A percentile compares a stretch with the other conserved stretches of the same genome.
These are phyloP conservation scores for Lantana camara DNA, from an alignment of 257 asterid genomes.

Conservation along the genomic window DNA sequence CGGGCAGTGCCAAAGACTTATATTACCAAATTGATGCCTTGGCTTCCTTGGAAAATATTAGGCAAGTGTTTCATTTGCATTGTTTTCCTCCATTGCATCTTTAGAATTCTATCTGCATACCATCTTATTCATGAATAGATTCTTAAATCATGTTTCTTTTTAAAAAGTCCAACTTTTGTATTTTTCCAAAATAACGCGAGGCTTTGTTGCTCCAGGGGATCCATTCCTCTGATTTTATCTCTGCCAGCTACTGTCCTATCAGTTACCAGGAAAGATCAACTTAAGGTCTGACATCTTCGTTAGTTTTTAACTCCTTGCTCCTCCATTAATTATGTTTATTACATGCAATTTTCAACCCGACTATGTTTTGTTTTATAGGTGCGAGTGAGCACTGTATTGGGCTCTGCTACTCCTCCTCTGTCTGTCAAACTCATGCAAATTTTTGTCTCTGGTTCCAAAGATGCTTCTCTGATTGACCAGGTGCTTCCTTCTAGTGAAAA, in stretches of 20 bases:
- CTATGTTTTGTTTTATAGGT: constrained; percentile 41
- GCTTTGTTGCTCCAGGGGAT: constrained; percentile 43
- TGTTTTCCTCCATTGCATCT: background rate
- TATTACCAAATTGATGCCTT: constrained; percentile 64
- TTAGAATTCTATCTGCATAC: background rate
- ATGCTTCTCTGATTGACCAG: constrained; percentile 60
- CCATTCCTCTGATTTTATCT: constrained; percentile 63
- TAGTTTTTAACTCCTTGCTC: constrained; percentile 1
- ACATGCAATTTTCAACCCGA: background rate
- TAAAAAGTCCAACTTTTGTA: background rate
- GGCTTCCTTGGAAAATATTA: constrained; percentile 54
- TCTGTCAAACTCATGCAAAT: constrained; percentile 68
- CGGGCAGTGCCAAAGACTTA: constrained; percentile 63
- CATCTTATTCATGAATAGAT: background rate
- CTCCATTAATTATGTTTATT: background rate
- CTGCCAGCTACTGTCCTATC: constrained; percentile 65
- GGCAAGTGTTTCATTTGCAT: constrained; percentile 34
- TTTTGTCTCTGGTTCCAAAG: constrained; percentile 60
- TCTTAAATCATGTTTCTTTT: background rate
- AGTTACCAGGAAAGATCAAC: constrained; percentile 52
- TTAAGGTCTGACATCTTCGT: constrained; percentile 47
- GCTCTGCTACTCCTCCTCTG: constrained; percentile 57
- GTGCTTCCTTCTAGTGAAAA: constrained; percentile 33
- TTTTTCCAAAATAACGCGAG: constrained; percentile 13
- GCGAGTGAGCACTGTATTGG: constrained; percentile 57